Conservation (phyloP, 495 filamentous ascomycete genomes). For the Sporormia fimetaria region DNA sequence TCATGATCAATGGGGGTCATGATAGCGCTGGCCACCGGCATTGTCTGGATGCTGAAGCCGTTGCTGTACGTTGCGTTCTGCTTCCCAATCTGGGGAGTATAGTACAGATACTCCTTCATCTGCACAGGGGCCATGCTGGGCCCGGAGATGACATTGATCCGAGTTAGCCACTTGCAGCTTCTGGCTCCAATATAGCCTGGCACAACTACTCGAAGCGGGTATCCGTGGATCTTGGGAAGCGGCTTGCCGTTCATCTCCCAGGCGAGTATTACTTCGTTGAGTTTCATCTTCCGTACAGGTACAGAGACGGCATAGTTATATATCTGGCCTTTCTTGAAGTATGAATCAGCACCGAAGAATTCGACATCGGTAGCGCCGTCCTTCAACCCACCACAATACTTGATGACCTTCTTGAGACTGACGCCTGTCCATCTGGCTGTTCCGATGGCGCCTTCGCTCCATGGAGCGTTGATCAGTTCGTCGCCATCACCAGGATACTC, state of each 20-base stretch:
- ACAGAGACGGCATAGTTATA: constrained; percentile 54
- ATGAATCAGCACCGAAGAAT: constrained; percentile 54
- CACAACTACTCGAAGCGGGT: constrained; percentile 49
- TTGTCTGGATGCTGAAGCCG: constrained; percentile 52
- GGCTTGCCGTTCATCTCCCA: constrained; percentile 63
- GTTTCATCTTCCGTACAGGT: constrained; percentile 53
- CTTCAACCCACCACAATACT: constrained; percentile 49
- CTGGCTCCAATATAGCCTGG: constrained; percentile 52
- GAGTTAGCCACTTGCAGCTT: constrained; percentile 48
- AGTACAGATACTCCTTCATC: constrained; percentile 48
- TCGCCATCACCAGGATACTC: constrained; percentile 55
- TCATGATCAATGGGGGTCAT: constrained; percentile 44
- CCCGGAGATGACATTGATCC: constrained; percentile 40
- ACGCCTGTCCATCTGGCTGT: constrained; percentile 53
- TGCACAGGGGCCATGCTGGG: constrained; percentile 34
- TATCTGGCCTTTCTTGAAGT: constrained; percentile 51
- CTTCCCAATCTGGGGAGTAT: constrained; percentile 48
- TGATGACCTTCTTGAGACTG: constrained; percentile 54
- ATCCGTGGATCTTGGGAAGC: constrained; percentile 55
- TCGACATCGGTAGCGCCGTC: constrained; percentile 49
- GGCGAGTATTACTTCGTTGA: constrained; percentile 54
- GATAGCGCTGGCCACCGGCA: constrained; percentile 51
- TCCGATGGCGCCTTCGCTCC: constrained; percentile 53
- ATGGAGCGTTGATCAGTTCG: constrained; percentile 57
- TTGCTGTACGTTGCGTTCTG: constrained; percentile 44